A percentile compares a stretch with the other conserved stretches of the same genome.
Conservation (phyloP, 1,284 basidiomycete species). For the Rhodotorula sp. region DNA sequence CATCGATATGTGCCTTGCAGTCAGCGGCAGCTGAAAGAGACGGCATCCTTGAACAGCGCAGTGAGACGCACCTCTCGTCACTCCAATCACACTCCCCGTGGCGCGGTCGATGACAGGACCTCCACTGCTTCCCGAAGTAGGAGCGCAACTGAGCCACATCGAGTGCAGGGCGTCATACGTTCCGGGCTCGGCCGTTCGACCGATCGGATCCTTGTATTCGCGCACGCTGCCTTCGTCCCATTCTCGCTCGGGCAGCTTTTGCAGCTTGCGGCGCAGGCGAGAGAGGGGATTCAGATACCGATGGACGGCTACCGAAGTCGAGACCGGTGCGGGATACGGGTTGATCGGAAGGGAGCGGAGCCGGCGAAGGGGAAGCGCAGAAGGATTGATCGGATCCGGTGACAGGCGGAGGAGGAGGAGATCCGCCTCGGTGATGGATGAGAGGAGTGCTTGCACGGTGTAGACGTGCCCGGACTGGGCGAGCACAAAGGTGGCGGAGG, state of each 20-base stretch:
- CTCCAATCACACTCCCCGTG: constrained; percentile 65
- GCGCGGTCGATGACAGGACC: constrained; percentile 66
- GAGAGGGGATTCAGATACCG: constrained; percentile 24
- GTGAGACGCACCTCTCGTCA: constrained; percentile 58
- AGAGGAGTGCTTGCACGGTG: constrained; percentile 55
- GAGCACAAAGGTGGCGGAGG: constrained; percentile 51
- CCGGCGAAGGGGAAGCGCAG: constrained; percentile 51
- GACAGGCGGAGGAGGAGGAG: constrained; percentile 50
- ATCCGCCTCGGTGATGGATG: constrained; percentile 63
- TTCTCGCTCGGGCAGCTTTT: constrained; percentile 52
- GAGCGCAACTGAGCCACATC: constrained; percentile 59
- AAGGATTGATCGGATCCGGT: constrained; percentile 42
- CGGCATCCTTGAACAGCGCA: neutral
- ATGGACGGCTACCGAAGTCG: constrained; percentile 57
- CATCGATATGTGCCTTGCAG: too few species aligned
- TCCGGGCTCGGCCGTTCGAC: constrained; percentile 55
- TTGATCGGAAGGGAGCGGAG: constrained; percentile 62
- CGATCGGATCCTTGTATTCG: constrained; percentile 62
- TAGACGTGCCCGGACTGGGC: constrained; percentile 32
- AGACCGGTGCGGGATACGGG: constrained; percentile 62
- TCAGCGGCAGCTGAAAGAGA: neutral
- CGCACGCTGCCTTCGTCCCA: constrained; percentile 59
- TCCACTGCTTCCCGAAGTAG: constrained; percentile 67
- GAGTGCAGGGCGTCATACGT: constrained; percentile 67
- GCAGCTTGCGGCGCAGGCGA: constrained; percentile 28